Conservation (phyloP, 257 asterid genomes). For the Scutellaria galericulata region DNA sequence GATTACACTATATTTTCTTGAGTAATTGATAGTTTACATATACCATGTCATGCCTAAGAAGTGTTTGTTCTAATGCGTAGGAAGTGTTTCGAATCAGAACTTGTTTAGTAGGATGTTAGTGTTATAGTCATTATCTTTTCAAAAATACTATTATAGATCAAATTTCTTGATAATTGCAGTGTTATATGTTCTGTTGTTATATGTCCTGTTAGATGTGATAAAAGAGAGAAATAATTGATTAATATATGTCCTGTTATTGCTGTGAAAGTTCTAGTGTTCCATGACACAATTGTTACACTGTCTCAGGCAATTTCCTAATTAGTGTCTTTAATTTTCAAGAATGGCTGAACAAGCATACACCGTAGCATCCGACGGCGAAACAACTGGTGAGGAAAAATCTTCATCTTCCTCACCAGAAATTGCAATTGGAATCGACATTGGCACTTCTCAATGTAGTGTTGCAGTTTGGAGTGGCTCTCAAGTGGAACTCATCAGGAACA, state of each 20-base stretch:
- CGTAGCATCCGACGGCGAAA: constrained; percentile 87
- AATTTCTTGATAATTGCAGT: background rate
- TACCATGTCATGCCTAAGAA: background rate
- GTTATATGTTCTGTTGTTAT: too few relatives aligned
- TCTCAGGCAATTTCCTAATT: background rate
- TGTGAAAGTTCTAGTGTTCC: background rate
- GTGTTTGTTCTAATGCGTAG: background rate
- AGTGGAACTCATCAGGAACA: constrained; percentile 68
- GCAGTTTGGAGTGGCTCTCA: constrained; percentile 85
- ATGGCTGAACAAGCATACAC: constrained; percentile 88
- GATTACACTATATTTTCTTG: background rate
- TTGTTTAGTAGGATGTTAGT: background rate
- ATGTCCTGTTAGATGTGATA: background rate
- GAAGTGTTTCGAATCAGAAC: background rate
- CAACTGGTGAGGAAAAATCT: constrained; percentile 72
- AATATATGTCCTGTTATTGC: background rate
- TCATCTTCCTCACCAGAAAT: constrained; percentile 55
- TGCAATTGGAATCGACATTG: constrained; percentile 87
- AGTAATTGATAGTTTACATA: background rate
- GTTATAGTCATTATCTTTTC: too few relatives aligned
- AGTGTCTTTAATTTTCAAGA: constrained; percentile 32
- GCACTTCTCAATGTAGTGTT: constrained; percentile 85
- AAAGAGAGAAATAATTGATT: background rate
- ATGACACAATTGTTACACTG: background rate
- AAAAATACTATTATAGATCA: too few relatives aligned